Evolutionary conservation across 306 rosid species (phyloP).

Genomic region (Gastrolobium bilobum): DNA sequence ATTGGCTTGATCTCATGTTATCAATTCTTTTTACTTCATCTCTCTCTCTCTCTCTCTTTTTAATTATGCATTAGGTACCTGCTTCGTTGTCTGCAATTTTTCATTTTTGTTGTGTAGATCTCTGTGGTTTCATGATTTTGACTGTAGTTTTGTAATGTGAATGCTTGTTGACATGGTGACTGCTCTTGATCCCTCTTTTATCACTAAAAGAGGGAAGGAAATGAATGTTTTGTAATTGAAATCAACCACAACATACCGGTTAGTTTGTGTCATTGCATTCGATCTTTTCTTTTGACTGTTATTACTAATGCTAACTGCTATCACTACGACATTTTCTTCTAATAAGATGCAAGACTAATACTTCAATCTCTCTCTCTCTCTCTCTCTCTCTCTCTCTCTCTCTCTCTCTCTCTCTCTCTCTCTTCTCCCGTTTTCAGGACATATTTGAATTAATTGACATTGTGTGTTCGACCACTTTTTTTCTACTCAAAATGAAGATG

Average conservation of each 20-base stretch:
- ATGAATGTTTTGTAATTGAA: constrained; percentile 18
- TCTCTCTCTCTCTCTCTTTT: not conserved
- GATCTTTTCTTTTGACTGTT: constrained; percentile 16
- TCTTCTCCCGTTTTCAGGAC: not conserved
- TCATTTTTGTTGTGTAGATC: constrained; percentile 32
- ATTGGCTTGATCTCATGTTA: constrained; percentile 31
- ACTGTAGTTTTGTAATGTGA: constrained; percentile 28
- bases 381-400: not conserved
- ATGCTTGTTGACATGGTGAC: constrained; percentile 37
- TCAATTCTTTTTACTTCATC: constrained; percentile 11
- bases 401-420: not conserved
- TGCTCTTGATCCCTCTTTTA: constrained; percentile 38
- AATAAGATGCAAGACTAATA: constrained; percentile 9
- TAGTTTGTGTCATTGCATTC: constrained; percentile 34
- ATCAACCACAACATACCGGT: constrained; percentile 14
- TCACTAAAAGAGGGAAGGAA: constrained; percentile 1
- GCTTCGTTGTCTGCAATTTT: constrained; percentile 34
- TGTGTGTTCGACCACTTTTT: constrained; percentile 1
- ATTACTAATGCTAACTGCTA: not conserved
- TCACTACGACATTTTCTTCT: constrained; percentile 19
- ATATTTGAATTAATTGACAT: constrained; percentile 34
- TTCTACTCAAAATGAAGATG: constrained; percentile 7
- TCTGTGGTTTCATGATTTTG: constrained; percentile 40
- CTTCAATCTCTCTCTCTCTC: constrained; percentile 2
- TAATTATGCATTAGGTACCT: not conserved